Evolutionary conservation across 176 grass and related monocot species (phyloP).

Genomic region (Microstegium vimineum): DNA sequence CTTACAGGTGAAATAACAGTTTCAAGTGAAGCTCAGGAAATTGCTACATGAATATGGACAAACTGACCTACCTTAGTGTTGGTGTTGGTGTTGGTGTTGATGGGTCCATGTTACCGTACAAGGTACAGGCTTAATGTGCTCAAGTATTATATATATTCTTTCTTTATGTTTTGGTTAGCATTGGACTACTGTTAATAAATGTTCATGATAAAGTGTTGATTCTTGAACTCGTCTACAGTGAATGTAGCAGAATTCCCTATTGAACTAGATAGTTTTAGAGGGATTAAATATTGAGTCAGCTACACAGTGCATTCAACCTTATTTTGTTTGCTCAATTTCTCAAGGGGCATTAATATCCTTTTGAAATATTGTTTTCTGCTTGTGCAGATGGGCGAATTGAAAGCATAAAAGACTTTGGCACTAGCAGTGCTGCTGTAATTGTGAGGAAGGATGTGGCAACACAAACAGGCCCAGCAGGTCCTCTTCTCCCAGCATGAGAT

Average conservation of each 20-base stretch:
- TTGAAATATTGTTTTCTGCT: constrained; percentile 3
- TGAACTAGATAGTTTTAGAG: background rate
- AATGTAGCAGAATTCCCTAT: background rate
- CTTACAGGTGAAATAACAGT: constrained; percentile 41
- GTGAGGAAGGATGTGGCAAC: constrained; percentile 62
- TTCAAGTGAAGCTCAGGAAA: constrained; percentile 31
- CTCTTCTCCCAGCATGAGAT: constrained; percentile 45
- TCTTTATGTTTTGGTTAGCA: background rate
- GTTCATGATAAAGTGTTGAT: background rate
- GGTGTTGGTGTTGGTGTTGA: background rate
- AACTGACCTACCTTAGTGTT: constrained; percentile 16
- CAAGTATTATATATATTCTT: background rate
- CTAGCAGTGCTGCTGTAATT: constrained; percentile 14
- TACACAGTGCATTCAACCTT: constrained; percentile 2
- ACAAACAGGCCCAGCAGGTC: constrained; percentile 71
- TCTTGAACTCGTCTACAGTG: background rate
- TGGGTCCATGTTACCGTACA: constrained; percentile 30
- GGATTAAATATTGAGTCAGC: background rate
- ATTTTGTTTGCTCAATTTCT: constrained; percentile 12
- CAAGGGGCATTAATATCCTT: background rate
- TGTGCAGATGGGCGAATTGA: constrained; percentile 23
- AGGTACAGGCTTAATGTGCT: constrained; percentile 31
- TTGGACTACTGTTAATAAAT: background rate
- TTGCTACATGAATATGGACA: constrained; percentile 25
- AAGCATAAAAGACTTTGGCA: background rate